These are phyloP conservation scores for Creolimax fragrantissima DNA, from an alignment of 78 protist species.

Conservation along the genomic window DNA sequence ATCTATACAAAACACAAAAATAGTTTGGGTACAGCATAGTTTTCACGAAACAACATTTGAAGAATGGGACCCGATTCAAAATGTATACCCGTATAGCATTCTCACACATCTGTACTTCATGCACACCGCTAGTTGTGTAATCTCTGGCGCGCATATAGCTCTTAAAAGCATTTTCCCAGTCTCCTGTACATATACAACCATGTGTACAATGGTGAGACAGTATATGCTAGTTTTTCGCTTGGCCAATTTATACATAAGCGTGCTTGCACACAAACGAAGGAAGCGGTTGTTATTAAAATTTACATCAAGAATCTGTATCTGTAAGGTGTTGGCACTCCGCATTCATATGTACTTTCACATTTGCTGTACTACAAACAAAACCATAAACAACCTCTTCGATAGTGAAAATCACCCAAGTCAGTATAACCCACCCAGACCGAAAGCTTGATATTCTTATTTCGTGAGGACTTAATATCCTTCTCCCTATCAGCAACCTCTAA, in stretches of 20 bases:
- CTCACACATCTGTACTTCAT: slow-evolving; percentile 63
- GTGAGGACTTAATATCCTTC: slow-evolving; percentile 43
- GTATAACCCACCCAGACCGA: slow-evolving; percentile 63
- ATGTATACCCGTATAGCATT: slow-evolving; percentile 46
- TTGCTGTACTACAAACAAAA: no score
- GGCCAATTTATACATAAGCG: no score
- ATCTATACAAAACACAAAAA: no score
- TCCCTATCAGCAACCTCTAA: slow-evolving; percentile 18
- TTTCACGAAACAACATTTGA: no score
- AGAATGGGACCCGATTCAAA: no score
- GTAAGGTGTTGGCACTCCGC: no score
- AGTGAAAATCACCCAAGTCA: slow-evolving; percentile 65
- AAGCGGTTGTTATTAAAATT: no score
- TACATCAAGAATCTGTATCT: no score
- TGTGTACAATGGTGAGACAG: no score
- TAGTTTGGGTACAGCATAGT: no score
- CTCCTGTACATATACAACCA: neutral
- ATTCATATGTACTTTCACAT: neutral
- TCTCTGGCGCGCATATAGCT: slow-evolving; percentile 74
- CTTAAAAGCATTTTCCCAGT: slow-evolving; percentile 57
- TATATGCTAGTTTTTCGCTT: no score
- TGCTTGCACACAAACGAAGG: no score
- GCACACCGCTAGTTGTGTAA: slow-evolving; percentile 64
- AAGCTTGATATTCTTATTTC: slow-evolving; percentile 58
- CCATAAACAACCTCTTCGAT: slow-evolving; percentile 54